phyloP scores from a whole-genome alignment of 2,329 filamentous ascomycete genomes.

The Xylariales sp. region DNA sequence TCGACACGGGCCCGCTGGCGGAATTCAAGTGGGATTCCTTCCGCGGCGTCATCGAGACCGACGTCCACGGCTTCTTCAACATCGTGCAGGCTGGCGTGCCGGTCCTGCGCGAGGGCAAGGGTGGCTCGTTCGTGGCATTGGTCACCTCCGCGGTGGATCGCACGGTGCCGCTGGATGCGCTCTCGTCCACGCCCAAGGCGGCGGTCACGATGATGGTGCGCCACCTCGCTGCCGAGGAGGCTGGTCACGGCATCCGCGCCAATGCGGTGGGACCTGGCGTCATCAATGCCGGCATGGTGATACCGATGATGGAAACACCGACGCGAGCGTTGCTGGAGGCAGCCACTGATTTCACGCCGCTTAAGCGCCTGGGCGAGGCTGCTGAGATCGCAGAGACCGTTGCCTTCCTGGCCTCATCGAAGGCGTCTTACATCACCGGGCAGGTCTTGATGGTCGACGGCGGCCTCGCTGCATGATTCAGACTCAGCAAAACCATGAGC shows the following conservation, averaged over 20 bases:
- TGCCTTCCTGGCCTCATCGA: conserved; percentile 13
- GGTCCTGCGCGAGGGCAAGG: neutral
- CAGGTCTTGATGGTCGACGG: conserved; percentile 17
- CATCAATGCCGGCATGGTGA: conserved; percentile 6
- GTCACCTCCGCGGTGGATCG: conserved; percentile 2
- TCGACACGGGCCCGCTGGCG: conserved; percentile 2
- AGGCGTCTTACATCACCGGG: conserved; percentile 15
- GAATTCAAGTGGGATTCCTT: conserved; percentile 1
- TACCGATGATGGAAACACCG: conserved; percentile 4
- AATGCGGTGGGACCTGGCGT: conserved; percentile 7
- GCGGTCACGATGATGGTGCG: conserved; percentile 6
- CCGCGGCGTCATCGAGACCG: conserved; percentile 7
- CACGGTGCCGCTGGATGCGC: conserved; percentile 6
- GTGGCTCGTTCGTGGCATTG: conserved; percentile 5
- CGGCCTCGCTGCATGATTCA: conserved; percentile 8
- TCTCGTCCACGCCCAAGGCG: conserved; percentile 7
- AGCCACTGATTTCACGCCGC: conserved; percentile 2
- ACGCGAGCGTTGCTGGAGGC: conserved; percentile 3
- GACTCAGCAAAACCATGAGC: too few relatives aligned
- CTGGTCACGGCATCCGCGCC: conserved; percentile 5
- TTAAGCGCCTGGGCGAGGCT: conserved; percentile 17
- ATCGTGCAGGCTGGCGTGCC: conserved; percentile 7
- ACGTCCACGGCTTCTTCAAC: conserved; percentile 6
- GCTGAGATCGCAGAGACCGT: conserved; percentile 14
- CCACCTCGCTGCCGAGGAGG: conserved; percentile 6